Conservation (phyloP, 2,329 filamentous ascomycete genomes). For the Keithomyces neogunnii region DNA sequence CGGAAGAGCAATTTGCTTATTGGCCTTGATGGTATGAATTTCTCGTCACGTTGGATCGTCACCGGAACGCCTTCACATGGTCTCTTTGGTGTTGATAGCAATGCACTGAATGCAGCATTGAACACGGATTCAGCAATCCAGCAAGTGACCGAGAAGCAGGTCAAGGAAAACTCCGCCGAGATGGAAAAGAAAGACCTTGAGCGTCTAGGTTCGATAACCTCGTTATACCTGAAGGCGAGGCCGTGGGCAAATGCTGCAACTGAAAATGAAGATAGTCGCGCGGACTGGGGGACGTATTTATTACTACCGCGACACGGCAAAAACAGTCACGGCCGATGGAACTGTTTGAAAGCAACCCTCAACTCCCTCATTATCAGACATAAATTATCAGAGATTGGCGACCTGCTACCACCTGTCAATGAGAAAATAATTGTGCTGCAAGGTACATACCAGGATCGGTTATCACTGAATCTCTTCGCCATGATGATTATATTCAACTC, state of each 20-base stretch:
- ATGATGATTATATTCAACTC: conserved; percentile 80
- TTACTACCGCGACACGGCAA: conserved; percentile 45
- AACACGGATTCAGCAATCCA: conserved; percentile 3
- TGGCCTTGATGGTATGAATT: conserved; percentile 43
- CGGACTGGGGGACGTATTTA: conserved; percentile 68
- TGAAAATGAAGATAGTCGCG: conserved; percentile 46
- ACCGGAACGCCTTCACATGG: conserved; percentile 85
- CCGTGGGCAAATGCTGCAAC: conserved; percentile 63
- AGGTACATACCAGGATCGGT: conserved; percentile 75
- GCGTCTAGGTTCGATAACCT: conserved; percentile 55
- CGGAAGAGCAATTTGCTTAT: conserved; percentile 47
- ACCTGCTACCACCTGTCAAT: conserved; percentile 61
- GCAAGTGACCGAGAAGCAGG: conserved; percentile 13
- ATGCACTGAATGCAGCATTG: not conserved
- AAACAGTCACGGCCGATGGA: conserved; percentile 46
- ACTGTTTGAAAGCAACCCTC: conserved; percentile 61
- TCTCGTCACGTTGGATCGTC: conserved; percentile 78
- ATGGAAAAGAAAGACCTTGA: conserved; percentile 57
- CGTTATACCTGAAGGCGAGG: conserved; percentile 64
- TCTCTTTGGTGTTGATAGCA: conserved; percentile 56
- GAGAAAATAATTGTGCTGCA: conserved; percentile 67
- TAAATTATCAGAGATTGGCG: conserved; percentile 59
- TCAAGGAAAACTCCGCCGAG: conserved; percentile 27
- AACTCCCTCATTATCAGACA: conserved; percentile 78
- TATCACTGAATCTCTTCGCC: conserved; percentile 77